Evolutionary conservation across 148 eudicot genomes (phyloP), one percentile per base, ranked within the genome.

Genomic region (Amaranthus cruentus): DNA sequence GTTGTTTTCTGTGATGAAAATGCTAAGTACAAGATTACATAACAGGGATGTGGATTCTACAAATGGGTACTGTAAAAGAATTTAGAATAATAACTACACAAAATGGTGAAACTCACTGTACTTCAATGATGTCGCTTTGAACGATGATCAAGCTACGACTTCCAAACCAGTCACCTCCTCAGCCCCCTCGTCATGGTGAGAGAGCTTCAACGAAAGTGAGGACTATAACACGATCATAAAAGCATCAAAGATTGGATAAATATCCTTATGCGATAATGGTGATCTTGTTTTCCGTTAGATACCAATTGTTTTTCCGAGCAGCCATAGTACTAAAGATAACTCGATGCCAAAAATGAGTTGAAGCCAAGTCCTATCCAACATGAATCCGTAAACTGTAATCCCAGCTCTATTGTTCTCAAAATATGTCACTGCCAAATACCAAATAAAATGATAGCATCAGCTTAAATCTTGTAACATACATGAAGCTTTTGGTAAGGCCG

Each of bases 321-420:
- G 83, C 93, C 91, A 92, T 12, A 92, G 88, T 44, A 90, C 84
- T 10, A 92, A 83, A 21, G 97, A 85, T 75, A 92, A 55, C 87
- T 92, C 96, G 21, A 87, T 83, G 15, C 91, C 90, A 47, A 87
- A 90, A 77, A 92, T 88, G 68, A 90, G 84, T 81, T 87, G 93
- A 9, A 92, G 90, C 51, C 89, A 87, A 47, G 85, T 82, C 72
- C 97, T 83, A 55, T 92, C 97, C 66, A 92, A 79, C 89, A 85
- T 84, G 75, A 88, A 88, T 8, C 97, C 97, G 28, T 81, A 92
- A n/a, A 90, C 81, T 6, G 97, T 88, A 14, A 92, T 88, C 48
- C 96, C 97, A 43, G 96, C 96, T 86, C 82, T 88, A 78, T 90
- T 90, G 87, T 88, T 86, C 83, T 90, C 96, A 73, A 91, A 87